These are phyloP conservation scores for Candida qinlingensis DNA, from an alignment of 805 yeast genomes.

Conservation along the genomic window DNA sequence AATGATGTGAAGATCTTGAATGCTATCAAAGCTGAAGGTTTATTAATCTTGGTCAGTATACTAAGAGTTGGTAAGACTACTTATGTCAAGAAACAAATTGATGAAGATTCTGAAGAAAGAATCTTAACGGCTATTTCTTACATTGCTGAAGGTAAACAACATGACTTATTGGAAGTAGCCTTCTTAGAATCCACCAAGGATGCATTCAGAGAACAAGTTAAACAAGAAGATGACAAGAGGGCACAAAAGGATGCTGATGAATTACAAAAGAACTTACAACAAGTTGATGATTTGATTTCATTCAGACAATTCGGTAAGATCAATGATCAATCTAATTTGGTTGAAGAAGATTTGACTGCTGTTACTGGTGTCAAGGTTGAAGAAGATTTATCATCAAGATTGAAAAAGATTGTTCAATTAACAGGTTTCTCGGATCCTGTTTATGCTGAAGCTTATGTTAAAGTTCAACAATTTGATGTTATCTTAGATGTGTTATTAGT, in stretches of 20 bases:
- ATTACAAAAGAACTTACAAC: slow-evolving; percentile 59
- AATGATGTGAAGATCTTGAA: slow-evolving; percentile 56
- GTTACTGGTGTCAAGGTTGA: slow-evolving; percentile 48
- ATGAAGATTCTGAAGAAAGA: slow-evolving; percentile 96
- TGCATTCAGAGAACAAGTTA: slow-evolving; percentile 73
- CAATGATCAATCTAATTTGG: slow-evolving; percentile 35
- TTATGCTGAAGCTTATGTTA: slow-evolving; percentile 94
- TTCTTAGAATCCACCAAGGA: slow-evolving; percentile 84
- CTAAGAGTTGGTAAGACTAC: slow-evolving; percentile 80
- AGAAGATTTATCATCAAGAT: slow-evolving; percentile 66
- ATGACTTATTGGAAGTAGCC: slow-evolving; percentile 47
- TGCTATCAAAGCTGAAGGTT: slow-evolving; percentile 90
- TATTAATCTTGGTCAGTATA: slow-evolving; percentile 86
- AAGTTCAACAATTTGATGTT: slow-evolving; percentile 95
- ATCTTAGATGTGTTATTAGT: slow-evolving; percentile 89
- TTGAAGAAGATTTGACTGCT: slow-evolving; percentile 54
- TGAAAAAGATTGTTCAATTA: slow-evolving; percentile 83
- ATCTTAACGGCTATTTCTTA: slow-evolving; percentile 81
- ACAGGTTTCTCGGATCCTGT: slow-evolving; percentile 99
- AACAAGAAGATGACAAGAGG: slow-evolving; percentile 51
- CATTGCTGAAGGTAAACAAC: slow-evolving; percentile 59
- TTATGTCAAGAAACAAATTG: slow-evolving; percentile 68
- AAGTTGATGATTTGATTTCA: slow-evolving; percentile 69
- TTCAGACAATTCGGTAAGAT: slow-evolving; percentile 72
- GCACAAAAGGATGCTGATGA: slow-evolving; percentile 52